phyloP scores from a whole-genome alignment of 805 yeast species.

The Metschnikowia rubicola region DNA sequence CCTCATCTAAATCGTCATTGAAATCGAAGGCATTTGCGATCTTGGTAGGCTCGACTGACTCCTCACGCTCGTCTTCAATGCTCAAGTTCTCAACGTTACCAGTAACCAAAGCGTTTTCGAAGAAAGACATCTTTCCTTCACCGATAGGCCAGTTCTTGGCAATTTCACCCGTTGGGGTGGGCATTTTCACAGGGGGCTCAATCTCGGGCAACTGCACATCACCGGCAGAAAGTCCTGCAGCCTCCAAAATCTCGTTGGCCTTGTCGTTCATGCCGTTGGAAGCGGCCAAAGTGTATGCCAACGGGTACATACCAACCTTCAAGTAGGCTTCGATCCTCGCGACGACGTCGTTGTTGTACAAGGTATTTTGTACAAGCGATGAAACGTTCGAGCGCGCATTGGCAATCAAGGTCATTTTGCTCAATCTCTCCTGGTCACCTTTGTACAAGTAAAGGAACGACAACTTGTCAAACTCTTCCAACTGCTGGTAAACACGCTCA shows the following conservation, averaged over 20 bases:
- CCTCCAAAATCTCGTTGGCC: conserved; percentile 68
- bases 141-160: conserved; percentile 78
- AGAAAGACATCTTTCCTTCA: conserved; percentile 68
- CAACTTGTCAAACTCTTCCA: conserved; percentile 80
- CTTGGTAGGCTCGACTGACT: background rate
- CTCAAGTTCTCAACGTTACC: conserved; percentile 71
- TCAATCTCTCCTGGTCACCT: conserved; percentile 73
- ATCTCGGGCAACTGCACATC: conserved; percentile 64
- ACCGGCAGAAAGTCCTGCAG: conserved; percentile 60
- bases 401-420: conserved; percentile 85
- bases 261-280: conserved; percentile 74
- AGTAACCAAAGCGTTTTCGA: conserved; percentile 71
- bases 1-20: conserved; percentile 22
- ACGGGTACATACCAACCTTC: conserved; percentile 75
- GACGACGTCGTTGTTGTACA: conserved; percentile 71
- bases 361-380: conserved; percentile 77
- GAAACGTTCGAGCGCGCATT: conserved; percentile 80
- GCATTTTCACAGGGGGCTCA: conserved; percentile 40
- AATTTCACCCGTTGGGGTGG: conserved; percentile 46
- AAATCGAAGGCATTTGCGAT: conserved; percentile 15
- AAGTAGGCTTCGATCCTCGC: conserved; percentile 72
- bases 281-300: conserved; percentile 92
- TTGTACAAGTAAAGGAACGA: conserved; percentile 83
- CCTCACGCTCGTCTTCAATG: conserved; percentile 36
- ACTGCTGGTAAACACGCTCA: conserved; percentile 85